Evolutionary conservation across 495 filamentous ascomycete species (phyloP), one percentile per base, ranked within the genome.

Genomic region (Cenococcum geophilum): DNA sequence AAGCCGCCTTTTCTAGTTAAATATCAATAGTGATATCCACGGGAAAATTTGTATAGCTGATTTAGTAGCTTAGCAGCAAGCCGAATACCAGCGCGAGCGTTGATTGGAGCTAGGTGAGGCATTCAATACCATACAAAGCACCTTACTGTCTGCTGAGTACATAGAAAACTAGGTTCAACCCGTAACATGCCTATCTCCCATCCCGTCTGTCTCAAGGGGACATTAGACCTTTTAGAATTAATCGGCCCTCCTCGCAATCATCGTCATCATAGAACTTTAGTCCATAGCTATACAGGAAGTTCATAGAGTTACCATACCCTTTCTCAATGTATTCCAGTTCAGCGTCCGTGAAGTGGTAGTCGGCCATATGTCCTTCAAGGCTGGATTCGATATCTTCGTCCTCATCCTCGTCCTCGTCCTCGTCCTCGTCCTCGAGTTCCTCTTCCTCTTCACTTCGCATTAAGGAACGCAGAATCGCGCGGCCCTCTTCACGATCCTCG

Each of bases 401-500:
- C n/a, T n/a, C n/a, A n/a, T n/a, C n/a, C n/a, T n/a, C n/a, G n/a
- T n/a, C n/a, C n/a, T 37, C 56, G 27, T 50, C 25, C 40, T 64
- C 58, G 37, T 62, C 25, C 35, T 59, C 57, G 14, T 66, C 64
- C 51, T 65, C 62, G 4, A 63, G 61, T 20, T 62, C 59, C 32
- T 62, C 32, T 16, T 69, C 57, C 25, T 37, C 16, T 23, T 70
- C 59, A 14, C 60, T 27, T 4, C 50, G 51, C 57, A 36, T 74
- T 8, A 71, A 45, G 11, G 58, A 43, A 12, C 71, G 59, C 21
- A 61, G 51, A 48, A 73, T 65, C 16, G 22, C 8, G 37, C 69
- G 61, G 36, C 71, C 71, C 55, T 74, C 67, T 59, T 57, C 69
- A 27, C 72, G 72, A 54, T 74, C 72, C 55, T 74, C 72, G 14